phyloP scores from a whole-genome alignment of 2,329 filamentous ascomycete species.

The Xylaria polymorpha region DNA sequence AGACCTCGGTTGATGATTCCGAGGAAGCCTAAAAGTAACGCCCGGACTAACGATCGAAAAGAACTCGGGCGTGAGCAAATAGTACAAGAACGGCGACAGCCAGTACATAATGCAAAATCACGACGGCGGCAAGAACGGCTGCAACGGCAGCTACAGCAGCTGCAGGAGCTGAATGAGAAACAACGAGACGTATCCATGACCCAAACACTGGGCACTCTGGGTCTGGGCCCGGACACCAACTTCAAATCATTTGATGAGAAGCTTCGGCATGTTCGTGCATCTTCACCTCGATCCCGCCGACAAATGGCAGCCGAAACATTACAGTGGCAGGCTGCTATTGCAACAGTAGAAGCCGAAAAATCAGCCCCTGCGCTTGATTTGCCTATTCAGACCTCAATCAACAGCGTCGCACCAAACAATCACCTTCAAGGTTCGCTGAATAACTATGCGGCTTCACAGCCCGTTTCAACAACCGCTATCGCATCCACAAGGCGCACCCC shows the following conservation, averaged over 20 bases:
- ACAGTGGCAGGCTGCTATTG: conserved; percentile 49
- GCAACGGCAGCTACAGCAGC: not conserved
- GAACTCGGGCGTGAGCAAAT: not conserved
- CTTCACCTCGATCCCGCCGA: conserved; percentile 45
- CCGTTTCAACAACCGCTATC: conserved; percentile 16
- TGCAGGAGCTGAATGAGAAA: not conserved
- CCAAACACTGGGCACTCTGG: conserved; percentile 8
- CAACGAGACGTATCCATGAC: not conserved
- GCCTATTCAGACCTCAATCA: not conserved
- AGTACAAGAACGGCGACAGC: not conserved
- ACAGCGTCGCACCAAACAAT: not conserved
- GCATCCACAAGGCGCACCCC: conserved; percentile 14
- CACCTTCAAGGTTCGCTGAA: not conserved
- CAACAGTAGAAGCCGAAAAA: conserved; percentile 47
- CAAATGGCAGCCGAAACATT: conserved; percentile 44
- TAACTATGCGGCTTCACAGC: conserved; percentile 13
- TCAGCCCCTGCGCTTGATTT: conserved; percentile 6
- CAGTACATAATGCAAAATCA: not conserved
- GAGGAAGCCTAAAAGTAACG: conserved; percentile 33
- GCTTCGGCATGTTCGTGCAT: conserved; percentile 39
- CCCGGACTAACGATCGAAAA: not conserved
- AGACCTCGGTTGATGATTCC: conserved; percentile 25
- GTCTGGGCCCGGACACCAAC: conserved; percentile 20
- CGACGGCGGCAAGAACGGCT: not conserved
- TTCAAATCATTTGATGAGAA: conserved; percentile 44